Evolutionary conservation across 2,329 filamentous ascomycete genomes (phyloP).

Genomic region (Hypoxylon sp.): DNA sequence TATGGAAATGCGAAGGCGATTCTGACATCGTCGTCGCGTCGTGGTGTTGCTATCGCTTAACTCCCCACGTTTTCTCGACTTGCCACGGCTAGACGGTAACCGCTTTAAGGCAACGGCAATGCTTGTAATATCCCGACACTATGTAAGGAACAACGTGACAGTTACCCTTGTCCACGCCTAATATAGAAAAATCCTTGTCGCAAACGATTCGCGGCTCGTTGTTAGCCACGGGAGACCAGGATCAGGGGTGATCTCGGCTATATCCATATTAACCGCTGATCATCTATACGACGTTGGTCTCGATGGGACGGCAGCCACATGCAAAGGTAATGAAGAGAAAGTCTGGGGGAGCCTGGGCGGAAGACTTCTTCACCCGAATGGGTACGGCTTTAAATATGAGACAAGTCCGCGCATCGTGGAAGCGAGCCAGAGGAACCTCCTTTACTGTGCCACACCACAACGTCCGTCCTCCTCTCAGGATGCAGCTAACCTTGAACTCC

Average conservation of each 20-base stretch:
- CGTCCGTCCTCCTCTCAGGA: conserved; percentile 23
- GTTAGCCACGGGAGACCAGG: conserved; percentile 21
- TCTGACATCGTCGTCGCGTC: not conserved
- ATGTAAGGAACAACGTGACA: conserved; percentile 31
- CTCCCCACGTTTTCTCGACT: conserved; percentile 8
- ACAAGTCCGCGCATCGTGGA: conserved; percentile 11
- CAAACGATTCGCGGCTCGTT: conserved; percentile 21
- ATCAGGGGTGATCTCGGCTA: conserved; percentile 38
- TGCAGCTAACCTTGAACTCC: conserved; percentile 35
- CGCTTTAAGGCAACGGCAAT: conserved; percentile 18
- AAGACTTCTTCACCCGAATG: conserved; percentile 19
- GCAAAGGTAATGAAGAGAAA: conserved; percentile 21
- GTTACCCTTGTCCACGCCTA: conserved; percentile 18
- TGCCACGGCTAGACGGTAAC: conserved; percentile 7
- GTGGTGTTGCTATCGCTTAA: conserved; percentile 15
- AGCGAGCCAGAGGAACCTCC: conserved; percentile 8
- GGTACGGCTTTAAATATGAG: conserved; percentile 35
- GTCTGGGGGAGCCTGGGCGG: not conserved
- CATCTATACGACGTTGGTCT: conserved; percentile 26
- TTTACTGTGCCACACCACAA: conserved; percentile 8
- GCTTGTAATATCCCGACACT: conserved; percentile 13
- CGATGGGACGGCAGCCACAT: conserved; percentile 25
- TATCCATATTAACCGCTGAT: conserved; percentile 43
- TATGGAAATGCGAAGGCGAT: not conserved
- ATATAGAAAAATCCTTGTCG: conserved; percentile 6